Evolutionary conservation across 768 basidiomycete genomes (phyloP).

Genomic region (Serendipita indica): DNA sequence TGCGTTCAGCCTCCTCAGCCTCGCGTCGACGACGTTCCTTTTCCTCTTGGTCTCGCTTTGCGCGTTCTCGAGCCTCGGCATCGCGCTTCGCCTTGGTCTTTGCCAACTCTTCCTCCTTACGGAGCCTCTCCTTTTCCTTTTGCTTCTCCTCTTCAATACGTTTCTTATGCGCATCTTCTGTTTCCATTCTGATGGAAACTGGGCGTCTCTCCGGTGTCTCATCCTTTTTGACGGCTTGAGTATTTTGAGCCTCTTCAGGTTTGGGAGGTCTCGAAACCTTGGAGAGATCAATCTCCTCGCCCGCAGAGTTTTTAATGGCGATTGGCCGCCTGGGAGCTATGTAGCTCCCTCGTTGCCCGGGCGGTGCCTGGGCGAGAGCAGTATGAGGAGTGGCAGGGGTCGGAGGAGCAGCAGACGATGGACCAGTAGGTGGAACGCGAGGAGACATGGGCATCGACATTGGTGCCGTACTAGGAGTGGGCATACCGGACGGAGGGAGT

Average conservation of each 20-base stretch:
- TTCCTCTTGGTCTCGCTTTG: slow-evolving; percentile 7
- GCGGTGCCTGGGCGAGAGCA: background rate
- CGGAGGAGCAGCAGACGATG: background rate
- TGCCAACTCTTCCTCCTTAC: background rate
- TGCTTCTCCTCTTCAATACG: background rate
- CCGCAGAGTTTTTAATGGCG: background rate
- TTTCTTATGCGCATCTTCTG: background rate
- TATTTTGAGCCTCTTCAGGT: background rate
- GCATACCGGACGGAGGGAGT: background rate
- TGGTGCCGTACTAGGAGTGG: background rate
- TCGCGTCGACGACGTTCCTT: background rate
- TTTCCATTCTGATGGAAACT: background rate
- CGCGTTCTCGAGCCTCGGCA: background rate
- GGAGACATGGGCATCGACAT: background rate
- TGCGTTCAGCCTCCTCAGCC: background rate
- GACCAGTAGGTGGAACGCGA: background rate
- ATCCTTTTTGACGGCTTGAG: background rate
- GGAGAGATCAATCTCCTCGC: background rate
- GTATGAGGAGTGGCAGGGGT: background rate
- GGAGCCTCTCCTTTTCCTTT: background rate
- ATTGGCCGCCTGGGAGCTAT: background rate
- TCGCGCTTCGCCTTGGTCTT: background rate
- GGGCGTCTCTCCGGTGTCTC: background rate
- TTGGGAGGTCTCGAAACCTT: background rate
- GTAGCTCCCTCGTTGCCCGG: background rate